Evolutionary conservation across 352 stramenopile genomes (phyloP).

Genomic region (Globisporangium apiculatum): DNA sequence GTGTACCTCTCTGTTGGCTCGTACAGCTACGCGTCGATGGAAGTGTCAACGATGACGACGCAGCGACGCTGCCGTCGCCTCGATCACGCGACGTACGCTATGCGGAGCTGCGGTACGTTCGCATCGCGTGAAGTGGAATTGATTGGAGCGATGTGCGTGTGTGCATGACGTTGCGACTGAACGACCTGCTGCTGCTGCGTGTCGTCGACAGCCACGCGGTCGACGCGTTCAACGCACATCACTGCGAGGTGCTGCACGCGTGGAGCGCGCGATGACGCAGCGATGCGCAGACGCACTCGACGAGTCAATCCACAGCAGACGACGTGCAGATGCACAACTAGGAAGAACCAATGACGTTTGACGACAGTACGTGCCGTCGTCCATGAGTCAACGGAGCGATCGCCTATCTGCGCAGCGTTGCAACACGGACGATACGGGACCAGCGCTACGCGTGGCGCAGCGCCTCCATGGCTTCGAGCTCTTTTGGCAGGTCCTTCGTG

Average conservation of each 20-base stretch:
- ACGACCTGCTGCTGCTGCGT: background rate
- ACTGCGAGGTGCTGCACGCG: constrained; percentile 36
- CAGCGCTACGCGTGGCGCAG: constrained; percentile 22
- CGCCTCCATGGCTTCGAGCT: constrained; percentile 57
- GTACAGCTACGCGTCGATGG: background rate
- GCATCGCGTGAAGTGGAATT: background rate
- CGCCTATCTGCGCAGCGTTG: too few species aligned
- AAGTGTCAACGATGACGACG: background rate
- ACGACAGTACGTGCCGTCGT: background rate
- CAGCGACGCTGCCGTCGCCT: background rate
- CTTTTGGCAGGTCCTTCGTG: constrained; percentile 60
- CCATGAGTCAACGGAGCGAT: background rate
- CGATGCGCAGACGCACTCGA: background rate
- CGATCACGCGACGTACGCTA: constrained; percentile 3
- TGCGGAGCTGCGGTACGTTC: constrained; percentile 8
- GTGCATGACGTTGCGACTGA: background rate
- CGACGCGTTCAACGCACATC: constrained; percentile 32
- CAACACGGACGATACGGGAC: too few species aligned
- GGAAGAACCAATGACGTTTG: background rate
- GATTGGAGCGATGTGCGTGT: too few species aligned
- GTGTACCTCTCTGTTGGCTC: background rate
- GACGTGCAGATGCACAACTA: background rate
- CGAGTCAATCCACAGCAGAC: background rate
- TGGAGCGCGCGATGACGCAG: constrained; percentile 18
- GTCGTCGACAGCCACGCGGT: constrained; percentile 28